phyloP scores from a whole-genome alignment of 495 filamentous ascomycete species.

The Xylaria palmicola region DNA sequence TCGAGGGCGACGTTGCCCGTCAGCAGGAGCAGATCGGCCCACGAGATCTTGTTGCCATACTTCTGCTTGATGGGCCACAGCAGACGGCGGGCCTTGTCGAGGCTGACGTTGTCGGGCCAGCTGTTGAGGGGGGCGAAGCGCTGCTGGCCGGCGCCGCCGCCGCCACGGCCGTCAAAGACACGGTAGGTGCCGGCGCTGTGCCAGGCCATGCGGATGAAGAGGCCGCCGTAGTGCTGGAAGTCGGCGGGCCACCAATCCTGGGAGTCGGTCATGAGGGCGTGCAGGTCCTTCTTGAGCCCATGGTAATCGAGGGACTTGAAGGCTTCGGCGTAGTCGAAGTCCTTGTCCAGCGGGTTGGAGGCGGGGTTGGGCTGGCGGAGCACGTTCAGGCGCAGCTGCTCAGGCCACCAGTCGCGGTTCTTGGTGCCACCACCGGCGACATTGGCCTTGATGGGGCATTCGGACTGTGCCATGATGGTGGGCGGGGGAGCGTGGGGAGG shows the following conservation, averaged over 20 bases:
- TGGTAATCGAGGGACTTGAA: constrained; percentile 71
- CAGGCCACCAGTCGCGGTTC: constrained; percentile 71
- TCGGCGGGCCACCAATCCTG: constrained; percentile 77
- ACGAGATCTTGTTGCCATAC: constrained; percentile 77
- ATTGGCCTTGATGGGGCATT: constrained; percentile 57
- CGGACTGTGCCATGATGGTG: constrained; percentile 18
- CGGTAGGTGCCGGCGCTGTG: constrained; percentile 75
- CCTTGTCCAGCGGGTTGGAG: constrained; percentile 58
- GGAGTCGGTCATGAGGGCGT: constrained; percentile 67
- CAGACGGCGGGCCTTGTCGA: constrained; percentile 75
- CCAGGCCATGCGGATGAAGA: constrained; percentile 78
- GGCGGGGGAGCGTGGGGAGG: background rate
- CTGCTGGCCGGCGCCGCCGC: constrained; percentile 69
- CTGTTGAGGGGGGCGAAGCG: constrained; percentile 75
- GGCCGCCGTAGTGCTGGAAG: constrained; percentile 73
- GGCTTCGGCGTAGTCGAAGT: constrained; percentile 67
- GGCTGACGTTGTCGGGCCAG: constrained; percentile 74
- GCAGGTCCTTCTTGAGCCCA: constrained; percentile 67
- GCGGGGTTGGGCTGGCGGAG: constrained; percentile 64
- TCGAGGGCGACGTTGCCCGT: constrained; percentile 73
- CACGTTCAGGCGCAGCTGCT: constrained; percentile 62
- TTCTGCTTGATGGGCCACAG: constrained; percentile 80
- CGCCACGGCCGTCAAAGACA: constrained; percentile 68
- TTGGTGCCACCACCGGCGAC: constrained; percentile 60
- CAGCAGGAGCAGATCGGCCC: constrained; percentile 68